Evolutionary conservation across 139 green algal genomes (phyloP).

Genomic region (Micromonas commoda): DNA sequence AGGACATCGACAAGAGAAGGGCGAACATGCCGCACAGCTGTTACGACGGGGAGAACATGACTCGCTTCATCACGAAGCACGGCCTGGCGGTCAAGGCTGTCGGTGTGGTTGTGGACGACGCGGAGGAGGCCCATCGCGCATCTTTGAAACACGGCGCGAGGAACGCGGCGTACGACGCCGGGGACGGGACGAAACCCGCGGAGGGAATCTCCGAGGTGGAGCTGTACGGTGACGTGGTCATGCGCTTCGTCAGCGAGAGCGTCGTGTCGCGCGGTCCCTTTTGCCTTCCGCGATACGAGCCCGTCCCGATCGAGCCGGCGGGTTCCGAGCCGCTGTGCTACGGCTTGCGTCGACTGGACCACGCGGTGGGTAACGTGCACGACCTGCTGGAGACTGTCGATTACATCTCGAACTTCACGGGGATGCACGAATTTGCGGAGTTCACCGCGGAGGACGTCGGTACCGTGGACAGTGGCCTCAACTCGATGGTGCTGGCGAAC

Average conservation of each 20-base stretch:
- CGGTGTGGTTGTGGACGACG: slow-evolving; percentile 77
- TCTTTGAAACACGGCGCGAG: slow-evolving; percentile 59
- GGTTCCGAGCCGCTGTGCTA: slow-evolving; percentile 43
- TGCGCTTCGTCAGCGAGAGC: slow-evolving; percentile 57
- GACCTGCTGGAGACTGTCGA: slow-evolving; percentile 64
- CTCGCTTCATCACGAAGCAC: slow-evolving; percentile 73
- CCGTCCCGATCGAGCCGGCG: background rate
- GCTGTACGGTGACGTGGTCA: slow-evolving; percentile 91
- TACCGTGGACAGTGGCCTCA: slow-evolving; percentile 70
- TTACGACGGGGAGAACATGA: background rate
- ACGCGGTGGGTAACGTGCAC: slow-evolving; percentile 90
- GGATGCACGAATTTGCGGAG: slow-evolving; percentile 96
- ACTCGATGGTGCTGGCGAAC: slow-evolving; percentile 70
- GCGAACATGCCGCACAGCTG: background rate
- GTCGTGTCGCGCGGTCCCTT: background rate
- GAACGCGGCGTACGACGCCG: slow-evolving; percentile 52
- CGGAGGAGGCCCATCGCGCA: slow-evolving; percentile 58
- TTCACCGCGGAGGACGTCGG: slow-evolving; percentile 94
- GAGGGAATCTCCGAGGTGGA: slow-evolving; percentile 79
- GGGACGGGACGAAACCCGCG: too few species aligned
- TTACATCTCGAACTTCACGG: slow-evolving; percentile 80
- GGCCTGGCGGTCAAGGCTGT: slow-evolving; percentile 82
- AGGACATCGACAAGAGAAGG: slow-evolving; percentile 9
- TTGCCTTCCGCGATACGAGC: background rate
- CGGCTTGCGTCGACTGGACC: slow-evolving; percentile 80